Percentiles rank a stretch among this genome's conserved stretches.
Evolutionary conservation across 2,329 filamentous ascomycete species (phyloP).

Genomic region (Trichophyton benhamiae): DNA sequence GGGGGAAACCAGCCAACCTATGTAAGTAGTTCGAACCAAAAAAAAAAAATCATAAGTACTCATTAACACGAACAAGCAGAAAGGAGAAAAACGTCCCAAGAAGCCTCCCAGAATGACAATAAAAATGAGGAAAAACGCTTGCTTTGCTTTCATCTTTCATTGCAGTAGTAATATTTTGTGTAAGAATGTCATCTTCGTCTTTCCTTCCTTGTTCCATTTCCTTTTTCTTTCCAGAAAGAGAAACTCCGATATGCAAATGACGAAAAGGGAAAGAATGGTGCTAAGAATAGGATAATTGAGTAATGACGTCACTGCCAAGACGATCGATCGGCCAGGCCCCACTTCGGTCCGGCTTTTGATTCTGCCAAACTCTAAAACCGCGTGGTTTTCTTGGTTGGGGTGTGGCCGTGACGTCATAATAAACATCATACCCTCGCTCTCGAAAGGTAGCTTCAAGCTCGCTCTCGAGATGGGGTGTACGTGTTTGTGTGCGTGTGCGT

Average conservation of each 20-base stretch:
- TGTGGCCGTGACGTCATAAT: background rate
- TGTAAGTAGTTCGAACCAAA: too few relatives aligned
- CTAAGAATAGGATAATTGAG: background rate
- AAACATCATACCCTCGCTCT: background rate
- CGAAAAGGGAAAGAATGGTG: background rate
- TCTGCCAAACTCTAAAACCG: conserved; percentile 2
- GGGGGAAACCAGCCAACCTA: background rate
- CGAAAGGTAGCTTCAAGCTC: background rate
- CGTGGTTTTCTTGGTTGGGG: background rate
- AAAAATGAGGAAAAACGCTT: background rate
- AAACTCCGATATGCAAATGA: background rate
- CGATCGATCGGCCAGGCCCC: background rate
- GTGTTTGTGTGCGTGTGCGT: too few relatives aligned
- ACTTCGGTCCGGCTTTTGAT: conserved; percentile 1
- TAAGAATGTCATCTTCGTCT: background rate
- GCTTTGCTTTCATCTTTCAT: background rate
- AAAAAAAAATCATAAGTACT: too few relatives aligned
- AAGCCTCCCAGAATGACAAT: background rate
- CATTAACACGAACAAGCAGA: too few relatives aligned
- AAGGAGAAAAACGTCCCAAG: too few relatives aligned
- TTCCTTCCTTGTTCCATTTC: background rate
- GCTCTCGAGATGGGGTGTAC: too few relatives aligned
- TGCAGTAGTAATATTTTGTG: background rate
- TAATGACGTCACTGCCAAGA: background rate
- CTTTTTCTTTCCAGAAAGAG: background rate